Base-by-base conservation (phyloP, 2,329 filamentous ascomycete genomes). In the Esteya vermicola region DNA sequence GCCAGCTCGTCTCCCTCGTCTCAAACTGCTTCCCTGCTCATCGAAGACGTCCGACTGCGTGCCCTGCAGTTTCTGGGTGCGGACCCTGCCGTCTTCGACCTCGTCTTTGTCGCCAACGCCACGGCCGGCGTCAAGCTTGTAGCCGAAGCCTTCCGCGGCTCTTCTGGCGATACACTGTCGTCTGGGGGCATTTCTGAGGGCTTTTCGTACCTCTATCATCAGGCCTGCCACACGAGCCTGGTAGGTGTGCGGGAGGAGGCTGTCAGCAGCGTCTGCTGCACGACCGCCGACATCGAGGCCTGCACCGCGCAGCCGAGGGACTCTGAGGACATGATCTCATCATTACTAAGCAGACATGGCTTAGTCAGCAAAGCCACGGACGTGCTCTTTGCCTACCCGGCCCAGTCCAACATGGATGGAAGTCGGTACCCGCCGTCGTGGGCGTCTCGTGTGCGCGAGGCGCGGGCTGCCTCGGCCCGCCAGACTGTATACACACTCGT, bases 321-420 rank as follows among this genome's bases (percentile, higher is more conserved):
- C n/a, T n/a, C n/a, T n/a, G n/a, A n/a, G n/a, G n/a, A n/a, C n/a
- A n/a, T n/a, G n/a, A n/a, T n/a, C n/a, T n/a, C n/a, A n/a, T n/a
- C n/a, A n/a, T n/a, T n/a, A n/a, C n/a, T n/a, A n/a, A n/a, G n/a
- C n/a, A n/a, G n/a, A n/a, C n/a, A n/a, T n/a, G n/a, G 75, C 39
- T 70, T 93, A 10, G 62, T 75, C 14, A 50, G 56, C 3, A 93
- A 57, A 6, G 59, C 64, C 23, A 9, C 21, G 52, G n/a, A 58
- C 21, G 55, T 60, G 13, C 47, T 73, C 1, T 85, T 96, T 55
- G 82, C 85, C 22, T 95, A 85, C 54, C 82, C 89, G 8, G 88
- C 80, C 2, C 89, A 96, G 55, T 95, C 88, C 25, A 94, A 95
- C 53, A 82, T 95, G 81, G 81, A 89, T 47, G 89, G 89, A 3